Base-by-base conservation (phyloP, 208 protist species). In the Acanthamoeba triangularis region DNA sequence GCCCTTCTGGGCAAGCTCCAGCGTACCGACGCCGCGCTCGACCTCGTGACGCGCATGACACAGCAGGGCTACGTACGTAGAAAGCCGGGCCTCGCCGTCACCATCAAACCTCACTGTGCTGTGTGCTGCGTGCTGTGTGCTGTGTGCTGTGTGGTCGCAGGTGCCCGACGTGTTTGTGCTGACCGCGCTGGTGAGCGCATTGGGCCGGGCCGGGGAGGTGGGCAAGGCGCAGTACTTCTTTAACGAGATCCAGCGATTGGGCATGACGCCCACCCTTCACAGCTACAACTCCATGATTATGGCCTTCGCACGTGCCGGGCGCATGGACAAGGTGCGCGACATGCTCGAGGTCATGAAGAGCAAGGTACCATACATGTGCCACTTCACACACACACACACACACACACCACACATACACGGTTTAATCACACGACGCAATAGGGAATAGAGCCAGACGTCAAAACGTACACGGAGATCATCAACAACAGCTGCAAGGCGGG, bases 261-360 rank as follows among this genome's bases (percentile, higher is more conserved):
- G 76, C 20, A n/a, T 59, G 35, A 56, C 41, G 76, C 76, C 76
- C 76, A 85, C 14, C 76, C 10, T 85, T 6, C 13, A 7, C 2
- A 85, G 76, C 76, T 85, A 85, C 76, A 85, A 56, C 28, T 25
- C 76, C 23, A 85, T 85, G 6, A 85, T 85, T 13, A 85, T 85
- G 76, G 76, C 23, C 35, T 56, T 54, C 13, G 76, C 76, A 4
- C 76, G 76, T 10, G 76, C 41, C 23, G 47, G 76, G 5, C 23
- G n/a, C 41, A 28, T 85, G 1, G 76, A 47, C 76, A 28, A 56
- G 14, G 41, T 85, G 41, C 47, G 54, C 33, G 11, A 35, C 3
- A 85, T 85, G 28, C 13, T 85, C 11, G n/a, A 20, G 5, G 13
- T 35, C 14, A 56, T 56, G 44, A 85, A 85, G 28, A 2, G 2